phyloP scores from a whole-genome alignment of 1,284 basidiomycete genomes.

The Polyporus tsugae region DNA sequence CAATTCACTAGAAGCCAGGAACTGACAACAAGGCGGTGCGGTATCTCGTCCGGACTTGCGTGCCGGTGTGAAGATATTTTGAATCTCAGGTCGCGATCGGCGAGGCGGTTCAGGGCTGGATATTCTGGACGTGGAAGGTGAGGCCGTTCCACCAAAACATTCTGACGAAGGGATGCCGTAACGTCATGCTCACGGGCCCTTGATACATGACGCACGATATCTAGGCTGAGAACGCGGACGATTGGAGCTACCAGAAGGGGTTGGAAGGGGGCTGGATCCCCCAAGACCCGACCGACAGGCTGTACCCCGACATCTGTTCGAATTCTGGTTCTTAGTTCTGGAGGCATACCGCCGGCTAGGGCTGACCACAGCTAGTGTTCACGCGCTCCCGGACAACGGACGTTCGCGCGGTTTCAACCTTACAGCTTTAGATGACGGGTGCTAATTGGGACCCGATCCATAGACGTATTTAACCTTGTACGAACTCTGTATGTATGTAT shows the following conservation, averaged over 20 bases:
- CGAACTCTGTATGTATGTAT: not conserved
- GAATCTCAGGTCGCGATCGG: constrained; percentile 79
- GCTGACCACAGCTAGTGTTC: too few relatives aligned
- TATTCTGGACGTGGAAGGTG: constrained; percentile 88
- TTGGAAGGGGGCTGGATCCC: constrained; percentile 79
- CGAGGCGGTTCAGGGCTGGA: constrained; percentile 77
- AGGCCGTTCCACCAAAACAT: constrained; percentile 16
- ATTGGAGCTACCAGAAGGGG: constrained; percentile 78
- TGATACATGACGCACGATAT: not conserved
- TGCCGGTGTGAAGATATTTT: constrained; percentile 62
- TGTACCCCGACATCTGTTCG: constrained; percentile 66
- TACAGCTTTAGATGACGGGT: not conserved
- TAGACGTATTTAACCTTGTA: constrained; percentile 5
- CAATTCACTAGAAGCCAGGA: not conserved
- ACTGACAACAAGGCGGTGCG: not conserved
- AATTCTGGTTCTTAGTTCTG: not conserved
- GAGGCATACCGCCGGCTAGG: not conserved
- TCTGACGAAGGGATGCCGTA: not conserved
- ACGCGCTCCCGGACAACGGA: not conserved
- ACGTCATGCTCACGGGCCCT: constrained; percentile 2
- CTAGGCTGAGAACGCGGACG: constrained; percentile 74
- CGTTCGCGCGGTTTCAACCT: constrained; percentile 2
- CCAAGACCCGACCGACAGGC: constrained; percentile 64
- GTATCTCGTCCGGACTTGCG: not conserved
- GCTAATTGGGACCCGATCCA: not conserved